Evolutionary conservation across 208 protist species (phyloP), one percentile per base, ranked within the genome.

Genomic region (Jaenimonas drosophilae): DNA sequence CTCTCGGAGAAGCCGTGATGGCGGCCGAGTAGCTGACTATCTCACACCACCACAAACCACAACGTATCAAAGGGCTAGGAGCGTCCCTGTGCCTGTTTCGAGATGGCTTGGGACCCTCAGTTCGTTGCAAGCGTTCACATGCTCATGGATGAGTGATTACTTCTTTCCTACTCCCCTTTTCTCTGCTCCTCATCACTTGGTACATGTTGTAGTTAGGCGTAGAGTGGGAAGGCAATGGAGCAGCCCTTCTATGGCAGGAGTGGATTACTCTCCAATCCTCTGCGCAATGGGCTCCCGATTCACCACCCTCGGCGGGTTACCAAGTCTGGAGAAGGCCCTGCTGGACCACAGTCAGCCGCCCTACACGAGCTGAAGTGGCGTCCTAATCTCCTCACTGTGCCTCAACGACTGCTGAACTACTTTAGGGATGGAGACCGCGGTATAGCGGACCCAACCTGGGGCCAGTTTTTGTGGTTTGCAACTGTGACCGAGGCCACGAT

Each of bases 181-280:
- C 29, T 49, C 14, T 31, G 12, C 20, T 49, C 36, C 36, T 41
- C 31, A n/a, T 41, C 12, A 7, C 17, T 42, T 9, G 31, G 23
- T 11, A 4, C 4, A 12, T 5, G 26, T 4, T 2, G 27, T 3
- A 20, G 20, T n/a, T n/a, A n/a, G n/a, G n/a, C n/a, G n/a, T n/a
- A n/a, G n/a, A n/a, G n/a, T n/a, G n/a, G n/a, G n/a, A n/a, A n/a
- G n/a, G n/a, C n/a, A n/a, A 87, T 80, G 77, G 70, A 91, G 33
- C 25, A 39, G 21, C 73, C 76, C 3, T 69, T 76, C 41, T 92
- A 88, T 41, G 84, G 78, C 4, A 73, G 84, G 37, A 88, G 76
- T 4, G 84, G 84, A 0, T 57, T 80, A 12, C 69, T 92, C 2
- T 49, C 41, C 17, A 28, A 42, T 9, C 55, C 59, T 5, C 54